Evolutionary conservation across 345 rosid species (phyloP).

Genomic region (Linum lewisii): DNA sequence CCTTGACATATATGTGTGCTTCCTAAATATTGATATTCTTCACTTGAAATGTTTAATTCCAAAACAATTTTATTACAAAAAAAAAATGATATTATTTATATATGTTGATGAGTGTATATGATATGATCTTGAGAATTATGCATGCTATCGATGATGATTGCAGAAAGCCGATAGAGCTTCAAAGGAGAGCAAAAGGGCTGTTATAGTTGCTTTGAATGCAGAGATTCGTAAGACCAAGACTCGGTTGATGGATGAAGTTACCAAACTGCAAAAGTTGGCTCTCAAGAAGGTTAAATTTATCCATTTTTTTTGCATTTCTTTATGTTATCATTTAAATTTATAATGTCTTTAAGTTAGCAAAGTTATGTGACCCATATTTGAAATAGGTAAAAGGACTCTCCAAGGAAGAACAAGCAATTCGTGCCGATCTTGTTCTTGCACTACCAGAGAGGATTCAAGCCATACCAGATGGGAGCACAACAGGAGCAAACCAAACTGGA

Average conservation of each 20-base stretch:
- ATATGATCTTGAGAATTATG: neutral
- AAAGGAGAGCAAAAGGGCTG: constrained; percentile 53
- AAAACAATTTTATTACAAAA: neutral
- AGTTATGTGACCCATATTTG: too few relatives aligned
- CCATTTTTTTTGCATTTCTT: neutral
- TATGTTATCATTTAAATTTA: neutral
- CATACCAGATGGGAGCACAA: constrained; percentile 49
- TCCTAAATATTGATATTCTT: too few relatives aligned
- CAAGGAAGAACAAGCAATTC: constrained; percentile 46
- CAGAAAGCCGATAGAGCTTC: constrained; percentile 63
- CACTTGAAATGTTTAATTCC: neutral
- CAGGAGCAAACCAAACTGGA: constrained; percentile 29
- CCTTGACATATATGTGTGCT: neutral
- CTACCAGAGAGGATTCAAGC: constrained; percentile 57
- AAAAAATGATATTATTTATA: neutral
- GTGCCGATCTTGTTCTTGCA: constrained; percentile 47
- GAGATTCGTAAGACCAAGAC: constrained; percentile 73
- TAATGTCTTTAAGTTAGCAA: too few relatives aligned
- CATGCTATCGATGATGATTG: neutral
- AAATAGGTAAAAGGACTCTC: constrained; percentile 68
- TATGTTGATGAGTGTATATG: neutral
- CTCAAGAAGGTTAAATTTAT: constrained; percentile 41
- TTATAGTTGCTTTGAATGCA: constrained; percentile 57
- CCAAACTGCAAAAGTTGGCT: constrained; percentile 58
- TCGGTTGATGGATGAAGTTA: constrained; percentile 52